phyloP scores from a whole-genome alignment of 2,329 filamentous ascomycete genomes.

The Talaromyces sp. region DNA sequence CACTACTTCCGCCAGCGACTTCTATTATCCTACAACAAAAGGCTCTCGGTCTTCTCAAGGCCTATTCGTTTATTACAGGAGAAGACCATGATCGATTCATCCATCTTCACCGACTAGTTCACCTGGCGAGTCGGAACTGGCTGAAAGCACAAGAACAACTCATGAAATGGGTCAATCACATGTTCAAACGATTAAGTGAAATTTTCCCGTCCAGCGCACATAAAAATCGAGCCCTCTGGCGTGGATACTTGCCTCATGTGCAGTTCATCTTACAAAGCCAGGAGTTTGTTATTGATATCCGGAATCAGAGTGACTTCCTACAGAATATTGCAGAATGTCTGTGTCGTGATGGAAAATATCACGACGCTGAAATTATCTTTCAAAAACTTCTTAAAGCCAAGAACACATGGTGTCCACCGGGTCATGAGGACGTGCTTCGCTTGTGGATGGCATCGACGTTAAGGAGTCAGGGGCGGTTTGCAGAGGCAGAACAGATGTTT shows the following conservation, averaged over 20 bases:
- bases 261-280: constrained; percentile 1
- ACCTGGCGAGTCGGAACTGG: constrained; percentile 31
- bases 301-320: background rate
- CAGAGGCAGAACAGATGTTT: background rate
- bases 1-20: constrained; percentile 21
- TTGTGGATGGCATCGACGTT: background rate
- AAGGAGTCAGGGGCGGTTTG: background rate
- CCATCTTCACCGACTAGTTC: constrained; percentile 27
- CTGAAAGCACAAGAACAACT: constrained; percentile 18
- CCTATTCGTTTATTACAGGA: constrained; percentile 28
- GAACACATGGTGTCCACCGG: background rate
- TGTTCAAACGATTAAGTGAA: constrained; percentile 18
- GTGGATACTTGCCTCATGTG: constrained; percentile 28
- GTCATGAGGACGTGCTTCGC: background rate
- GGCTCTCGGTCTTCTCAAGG: constrained; percentile 27
- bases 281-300: background rate
- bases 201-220: background rate
- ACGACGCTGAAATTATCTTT: constrained; percentile 11
- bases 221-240: constrained; percentile 15
- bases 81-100: constrained; percentile 8
- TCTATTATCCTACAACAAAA: constrained; percentile 16
- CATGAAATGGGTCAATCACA: constrained; percentile 13
- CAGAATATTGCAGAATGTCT: background rate
- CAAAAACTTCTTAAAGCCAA: background rate
- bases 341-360: constrained; percentile 1